A percentile compares a stretch with the other conserved stretches of the same genome.
Conservation (phyloP, 768 basidiomycete genomes). For the Multifurca ochricompacta region DNA sequence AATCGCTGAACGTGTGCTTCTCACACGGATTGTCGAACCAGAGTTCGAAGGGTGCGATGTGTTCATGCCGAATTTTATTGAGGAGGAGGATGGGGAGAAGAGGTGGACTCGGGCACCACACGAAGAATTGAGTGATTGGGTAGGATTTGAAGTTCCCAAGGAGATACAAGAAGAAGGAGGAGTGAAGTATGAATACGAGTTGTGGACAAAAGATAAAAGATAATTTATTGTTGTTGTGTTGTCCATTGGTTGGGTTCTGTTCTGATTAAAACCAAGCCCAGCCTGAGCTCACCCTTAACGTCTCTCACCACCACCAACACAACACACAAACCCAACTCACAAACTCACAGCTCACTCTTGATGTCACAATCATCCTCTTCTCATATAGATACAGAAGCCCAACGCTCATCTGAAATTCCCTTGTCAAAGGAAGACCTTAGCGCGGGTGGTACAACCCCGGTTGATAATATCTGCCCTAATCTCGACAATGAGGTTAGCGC, state of each 20-base stretch:
- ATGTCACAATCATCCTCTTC: background rate
- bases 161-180: conserved; percentile 79
- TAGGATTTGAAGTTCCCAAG: conserved; percentile 66
- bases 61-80: conserved; percentile 69
- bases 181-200: conserved; percentile 84
- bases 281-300: too few relatives aligned
- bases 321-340: too few relatives aligned
- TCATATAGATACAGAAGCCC: conserved; percentile 6
- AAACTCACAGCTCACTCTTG: background rate
- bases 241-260: too few relatives aligned
- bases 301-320: too few relatives aligned
- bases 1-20: conserved; percentile 70
- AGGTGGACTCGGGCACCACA: conserved; percentile 56
- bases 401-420: background rate
- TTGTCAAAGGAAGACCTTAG: background rate
- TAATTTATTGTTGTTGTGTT: conserved; percentile 7
- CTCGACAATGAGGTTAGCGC: conserved; percentile 11
- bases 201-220: conserved; percentile 66
- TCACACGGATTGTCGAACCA: conserved; percentile 75
- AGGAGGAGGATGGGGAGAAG: conserved; percentile 18
- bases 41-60: conserved; percentile 80
- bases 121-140: conserved; percentile 64
- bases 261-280: too few relatives aligned
- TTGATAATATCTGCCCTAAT: conserved; percentile 1
- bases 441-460: background rate